Evolutionary conservation across 306 rosid genomes (phyloP), one percentile per base, ranked within the genome.

Genomic region (Trifolium pratense): DNA sequence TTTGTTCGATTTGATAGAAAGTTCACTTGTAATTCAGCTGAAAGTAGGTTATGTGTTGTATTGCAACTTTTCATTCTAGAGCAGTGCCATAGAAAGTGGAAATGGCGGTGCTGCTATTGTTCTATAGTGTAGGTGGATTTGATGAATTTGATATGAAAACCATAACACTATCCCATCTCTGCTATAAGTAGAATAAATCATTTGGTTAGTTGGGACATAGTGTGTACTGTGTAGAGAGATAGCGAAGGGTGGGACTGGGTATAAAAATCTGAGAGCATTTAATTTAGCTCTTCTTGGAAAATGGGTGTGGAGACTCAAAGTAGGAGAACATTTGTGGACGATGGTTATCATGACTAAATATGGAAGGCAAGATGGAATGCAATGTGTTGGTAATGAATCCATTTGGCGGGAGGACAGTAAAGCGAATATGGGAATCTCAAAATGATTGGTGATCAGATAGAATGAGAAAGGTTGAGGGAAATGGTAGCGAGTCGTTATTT

Each of bases 21-120:
- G 46, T 46, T 42, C 71, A 5, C 42, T 15, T n/a, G 31, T 39
- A 67, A 36, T 32, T 70, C 17, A 12, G 31, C 12, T 65, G 42
- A 64, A 75, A 75, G 64, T 68, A 34, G 48, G 13, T 71, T 65
- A n/a, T 20, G 52, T 20, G 40, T 56, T 56, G 43, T 60, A 18
- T 70, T 76, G 15, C 36, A 11, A 43, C 16, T 39, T 20, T 48
- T 46, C 10, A 46, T 11, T 70, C n/a, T 49, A 52, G n/a, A 21
- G 52, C 39, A 49, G 21, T 15, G 56, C 11, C 16, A 11, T 49
- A 7, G 8, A 49, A 49, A 6, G 3, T 7, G 5, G 23, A 49
- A 49, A 49, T 6, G 16, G 21, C 0, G 11, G 56, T 3, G 10
- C n/a, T n/a, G n/a, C 23, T 48, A 48, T 48, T 15, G 53, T n/a